Conservation (phyloP, 495 filamentous ascomycete genomes). For the Pyronema omphalodes region DNA sequence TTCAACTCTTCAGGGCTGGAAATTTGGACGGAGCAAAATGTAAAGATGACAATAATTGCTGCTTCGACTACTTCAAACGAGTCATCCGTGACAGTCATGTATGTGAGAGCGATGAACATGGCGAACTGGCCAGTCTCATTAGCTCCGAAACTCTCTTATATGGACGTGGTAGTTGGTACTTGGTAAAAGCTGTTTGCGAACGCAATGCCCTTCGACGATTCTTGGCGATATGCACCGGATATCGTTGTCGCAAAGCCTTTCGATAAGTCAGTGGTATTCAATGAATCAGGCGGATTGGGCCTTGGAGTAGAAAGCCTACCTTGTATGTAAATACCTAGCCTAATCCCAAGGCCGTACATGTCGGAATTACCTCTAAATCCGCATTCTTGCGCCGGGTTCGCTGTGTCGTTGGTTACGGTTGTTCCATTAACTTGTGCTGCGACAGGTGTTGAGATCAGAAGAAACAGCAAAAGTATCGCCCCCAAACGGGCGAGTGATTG, state of each 20-base stretch:
- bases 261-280: neutral
- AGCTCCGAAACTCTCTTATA: neutral
- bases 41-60: neutral
- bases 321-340: conserved; percentile 1
- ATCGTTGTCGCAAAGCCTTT: neutral
- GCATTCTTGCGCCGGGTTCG: neutral
- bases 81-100: neutral
- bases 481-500: neutral
- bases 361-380: neutral
- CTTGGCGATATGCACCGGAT: neutral
- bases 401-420: neutral
- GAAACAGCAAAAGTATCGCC: neutral
- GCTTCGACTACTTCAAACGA: neutral
- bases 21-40: neutral
- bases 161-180: neutral
- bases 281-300: neutral
- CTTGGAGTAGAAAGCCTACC: neutral
- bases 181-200: neutral
- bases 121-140: neutral
- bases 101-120: neutral
- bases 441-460: neutral
- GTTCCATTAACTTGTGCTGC: neutral
- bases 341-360: conserved; percentile 2
- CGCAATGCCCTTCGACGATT: neutral
- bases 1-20: neutral